These are phyloP conservation scores for Ramularia endophylla DNA, from an alignment of 2,329 filamentous ascomycete species.

Conservation along the genomic window DNA sequence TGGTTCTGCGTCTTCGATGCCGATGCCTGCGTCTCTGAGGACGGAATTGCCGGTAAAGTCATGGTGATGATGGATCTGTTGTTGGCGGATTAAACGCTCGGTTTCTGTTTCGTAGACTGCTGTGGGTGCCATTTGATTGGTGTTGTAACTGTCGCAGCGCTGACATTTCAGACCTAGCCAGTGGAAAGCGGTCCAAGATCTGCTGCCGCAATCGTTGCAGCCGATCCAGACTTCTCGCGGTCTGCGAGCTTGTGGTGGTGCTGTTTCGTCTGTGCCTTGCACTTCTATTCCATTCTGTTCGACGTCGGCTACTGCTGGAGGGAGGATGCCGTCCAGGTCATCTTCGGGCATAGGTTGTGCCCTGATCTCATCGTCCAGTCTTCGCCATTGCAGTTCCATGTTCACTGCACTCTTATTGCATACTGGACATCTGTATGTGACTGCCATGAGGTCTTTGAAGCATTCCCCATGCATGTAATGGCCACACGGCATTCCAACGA, in stretches of 20 bases:
- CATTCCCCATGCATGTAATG: constrained; percentile 93
- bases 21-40: constrained; percentile 29
- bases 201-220: constrained; percentile 92
- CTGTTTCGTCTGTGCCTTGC: constrained; percentile 1
- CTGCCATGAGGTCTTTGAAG: constrained; percentile 79
- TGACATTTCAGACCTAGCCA: constrained; percentile 91
- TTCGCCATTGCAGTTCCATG: constrained; percentile 93
- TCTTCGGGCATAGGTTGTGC: constrained; percentile 79
- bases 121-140: constrained; percentile 42
- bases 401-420: constrained; percentile 96
- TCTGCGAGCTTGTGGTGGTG: constrained; percentile 9
- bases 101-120: constrained; percentile 32
- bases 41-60: constrained; percentile 32
- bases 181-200: constrained; percentile 81
- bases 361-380: constrained; percentile 79
- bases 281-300: constrained; percentile 1
- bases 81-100: constrained; percentile 27
- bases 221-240: constrained; percentile 63
- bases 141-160: constrained; percentile 51
- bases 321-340: constrained; percentile 25
- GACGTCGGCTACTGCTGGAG: constrained; percentile 24
- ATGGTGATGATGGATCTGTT: constrained; percentile 25
- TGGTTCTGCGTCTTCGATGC: constrained; percentile 18
- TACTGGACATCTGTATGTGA: constrained; percentile 91
- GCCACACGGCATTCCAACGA: constrained; percentile 92